These are phyloP conservation scores for Fusarium chaquense DNA, from an alignment of 2,329 filamentous ascomycete genomes.

Conservation along the genomic window DNA sequence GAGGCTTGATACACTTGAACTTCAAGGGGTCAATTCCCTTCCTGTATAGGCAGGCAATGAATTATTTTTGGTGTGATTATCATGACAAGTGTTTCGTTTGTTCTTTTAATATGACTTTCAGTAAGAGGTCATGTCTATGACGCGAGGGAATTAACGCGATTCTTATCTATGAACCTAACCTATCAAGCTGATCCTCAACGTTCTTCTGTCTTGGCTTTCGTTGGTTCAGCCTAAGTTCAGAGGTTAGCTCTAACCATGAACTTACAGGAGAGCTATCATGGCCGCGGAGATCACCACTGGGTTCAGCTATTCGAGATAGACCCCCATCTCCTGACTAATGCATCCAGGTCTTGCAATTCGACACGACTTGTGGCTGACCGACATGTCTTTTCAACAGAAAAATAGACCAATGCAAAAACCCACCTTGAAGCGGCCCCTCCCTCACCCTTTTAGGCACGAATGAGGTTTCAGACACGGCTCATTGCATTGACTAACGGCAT, in stretches of 20 bases:
- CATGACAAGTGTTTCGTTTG: slow-evolving; percentile 14
- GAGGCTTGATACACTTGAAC: slow-evolving; percentile 29
- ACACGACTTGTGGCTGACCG: slow-evolving; percentile 32
- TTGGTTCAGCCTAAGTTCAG: slow-evolving; percentile 15
- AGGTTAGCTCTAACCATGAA: slow-evolving; percentile 22
- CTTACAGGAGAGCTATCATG: slow-evolving; percentile 12
- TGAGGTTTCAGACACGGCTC: slow-evolving; percentile 36
- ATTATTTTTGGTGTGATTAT: slow-evolving; percentile 7
- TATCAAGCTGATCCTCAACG: slow-evolving; percentile 13
- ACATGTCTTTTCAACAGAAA: slow-evolving; percentile 40
- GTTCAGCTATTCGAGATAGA: slow-evolving; percentile 24
- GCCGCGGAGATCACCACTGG: slow-evolving; percentile 25
- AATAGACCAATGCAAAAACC: slow-evolving; percentile 23
- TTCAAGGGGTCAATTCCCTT: slow-evolving; percentile 6
- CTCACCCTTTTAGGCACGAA: slow-evolving; percentile 32
- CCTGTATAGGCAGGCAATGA: slow-evolving; percentile 11
- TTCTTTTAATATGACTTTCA: background rate
- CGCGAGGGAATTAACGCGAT: slow-evolving; percentile 27
- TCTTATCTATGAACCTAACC: slow-evolving; percentile 24
- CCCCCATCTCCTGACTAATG: slow-evolving; percentile 36
- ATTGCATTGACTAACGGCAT: slow-evolving; percentile 42
- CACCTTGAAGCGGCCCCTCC: slow-evolving; percentile 35
- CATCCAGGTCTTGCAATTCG: slow-evolving; percentile 8
- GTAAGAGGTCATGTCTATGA: slow-evolving; percentile 30
- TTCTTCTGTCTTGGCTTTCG: slow-evolving; percentile 3